These are phyloP conservation scores for Fusarium nisikadoi DNA, from an alignment of 2,329 filamentous ascomycete species.

Conservation along the genomic window DNA sequence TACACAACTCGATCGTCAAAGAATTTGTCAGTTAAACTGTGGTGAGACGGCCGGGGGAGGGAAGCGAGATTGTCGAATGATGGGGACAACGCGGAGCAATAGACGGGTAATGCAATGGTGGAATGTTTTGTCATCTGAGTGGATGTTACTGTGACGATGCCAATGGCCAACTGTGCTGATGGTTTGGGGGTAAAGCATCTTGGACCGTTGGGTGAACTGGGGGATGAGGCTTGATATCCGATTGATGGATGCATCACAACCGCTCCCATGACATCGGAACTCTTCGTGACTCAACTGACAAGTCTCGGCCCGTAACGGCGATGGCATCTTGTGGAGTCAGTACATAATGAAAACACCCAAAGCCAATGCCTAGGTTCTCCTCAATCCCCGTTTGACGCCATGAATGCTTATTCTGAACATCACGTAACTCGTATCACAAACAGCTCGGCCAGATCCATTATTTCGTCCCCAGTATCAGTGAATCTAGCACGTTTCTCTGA, in stretches of 20 bases:
- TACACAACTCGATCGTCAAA: constrained; percentile 31
- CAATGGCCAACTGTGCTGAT: not conserved
- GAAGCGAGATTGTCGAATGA: constrained; percentile 39
- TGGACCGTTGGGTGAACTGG: not conserved
- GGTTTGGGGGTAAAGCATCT: not conserved
- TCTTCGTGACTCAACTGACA: constrained; percentile 4
- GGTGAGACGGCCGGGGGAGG: constrained; percentile 3
- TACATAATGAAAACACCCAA: constrained; percentile 27
- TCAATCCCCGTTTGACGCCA: constrained; percentile 20
- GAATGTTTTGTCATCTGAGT: constrained; percentile 1
- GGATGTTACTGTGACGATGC: not conserved
- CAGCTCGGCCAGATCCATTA: not conserved
- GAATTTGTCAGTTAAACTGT: constrained; percentile 21
- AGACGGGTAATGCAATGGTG: not conserved
- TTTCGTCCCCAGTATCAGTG: not conserved
- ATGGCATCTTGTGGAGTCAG: constrained; percentile 20
- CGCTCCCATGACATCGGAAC: not conserved
- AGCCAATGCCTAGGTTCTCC: constrained; percentile 24
- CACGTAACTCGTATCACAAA: constrained; percentile 22
- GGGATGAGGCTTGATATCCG: not conserved
- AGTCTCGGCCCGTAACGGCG: constrained; percentile 10
- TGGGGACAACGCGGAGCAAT: constrained; percentile 25
- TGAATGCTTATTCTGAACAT: constrained; percentile 30
- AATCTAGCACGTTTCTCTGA: not conserved
- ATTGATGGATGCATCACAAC: not conserved